Conservation (phyloP, 1,284 basidiomycete species). For the Ceratobasidium sp. region DNA sequence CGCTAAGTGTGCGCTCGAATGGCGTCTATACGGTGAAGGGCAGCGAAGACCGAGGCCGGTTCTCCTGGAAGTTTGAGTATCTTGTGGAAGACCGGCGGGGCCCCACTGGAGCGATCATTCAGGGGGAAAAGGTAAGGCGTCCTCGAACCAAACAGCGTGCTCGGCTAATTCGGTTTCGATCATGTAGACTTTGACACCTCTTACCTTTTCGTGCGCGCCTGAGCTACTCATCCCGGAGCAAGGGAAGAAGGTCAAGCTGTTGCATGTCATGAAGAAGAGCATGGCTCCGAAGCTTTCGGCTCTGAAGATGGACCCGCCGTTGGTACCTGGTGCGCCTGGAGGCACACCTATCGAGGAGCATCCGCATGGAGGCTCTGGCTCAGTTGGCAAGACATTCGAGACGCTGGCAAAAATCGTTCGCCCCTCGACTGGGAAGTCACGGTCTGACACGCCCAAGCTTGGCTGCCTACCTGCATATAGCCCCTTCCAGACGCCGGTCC, state of each 20-base stretch:
- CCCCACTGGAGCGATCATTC: constrained; percentile 59
- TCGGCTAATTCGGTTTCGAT: not conserved
- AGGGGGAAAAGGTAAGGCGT: constrained; percentile 67
- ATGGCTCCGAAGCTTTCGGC: constrained; percentile 63
- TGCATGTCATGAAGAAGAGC: constrained; percentile 76
- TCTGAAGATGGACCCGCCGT: constrained; percentile 43
- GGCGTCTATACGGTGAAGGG: constrained; percentile 79
- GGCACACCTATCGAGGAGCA: not conserved
- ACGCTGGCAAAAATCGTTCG: not conserved
- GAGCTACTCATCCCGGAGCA: constrained; percentile 69
- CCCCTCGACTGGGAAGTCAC: not conserved
- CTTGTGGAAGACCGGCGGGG: constrained; percentile 68
- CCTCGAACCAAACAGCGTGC: not conserved
- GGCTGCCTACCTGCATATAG: too few species aligned
- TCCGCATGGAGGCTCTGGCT: not conserved
- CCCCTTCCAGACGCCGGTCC: too few species aligned
- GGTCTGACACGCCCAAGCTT: not conserved
- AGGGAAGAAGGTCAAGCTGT: constrained; percentile 71
- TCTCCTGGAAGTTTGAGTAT: constrained; percentile 82
- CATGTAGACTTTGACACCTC: constrained; percentile 64
- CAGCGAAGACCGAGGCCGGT: constrained; percentile 62
- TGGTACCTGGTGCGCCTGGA: not conserved
- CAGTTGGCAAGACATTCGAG: constrained; percentile 21
- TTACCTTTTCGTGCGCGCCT: constrained; percentile 78
- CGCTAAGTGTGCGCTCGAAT: constrained; percentile 69